Percentiles rank a stretch among this genome's conserved stretches.
Conservation (phyloP, 345 rosid species). For the Dipteronia sinensis region DNA sequence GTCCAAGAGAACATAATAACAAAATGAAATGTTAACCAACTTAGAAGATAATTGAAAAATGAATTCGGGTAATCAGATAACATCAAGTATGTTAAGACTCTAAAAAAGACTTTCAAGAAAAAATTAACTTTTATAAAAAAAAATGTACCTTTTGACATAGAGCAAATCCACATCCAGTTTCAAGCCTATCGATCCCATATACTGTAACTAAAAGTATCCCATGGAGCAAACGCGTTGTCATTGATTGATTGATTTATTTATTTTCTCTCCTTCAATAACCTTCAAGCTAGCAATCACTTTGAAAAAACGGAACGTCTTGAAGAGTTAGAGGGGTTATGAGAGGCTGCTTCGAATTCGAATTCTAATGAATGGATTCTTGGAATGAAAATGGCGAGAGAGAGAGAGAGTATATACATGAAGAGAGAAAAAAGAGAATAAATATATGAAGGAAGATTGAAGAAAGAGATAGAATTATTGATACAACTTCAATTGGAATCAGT, state of each 20-base stretch:
- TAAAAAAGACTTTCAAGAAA: not conserved
- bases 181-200: slow-evolving; percentile 46
- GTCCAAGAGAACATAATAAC: slow-evolving; percentile 16
- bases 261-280: slow-evolving; percentile 4
- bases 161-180: slow-evolving; percentile 42
- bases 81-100: not conserved
- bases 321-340: not conserved
- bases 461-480: not conserved
- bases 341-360: not conserved
- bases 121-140: not conserved
- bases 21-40: not conserved
- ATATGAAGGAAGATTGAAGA: not conserved
- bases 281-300: too few relatives aligned
- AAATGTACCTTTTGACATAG: slow-evolving; percentile 41
- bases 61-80: not conserved
- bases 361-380: not conserved
- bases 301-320: too few relatives aligned
- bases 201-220: slow-evolving; percentile 60
- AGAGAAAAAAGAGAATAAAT: not conserved
- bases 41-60: not conserved
- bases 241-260: not conserved
- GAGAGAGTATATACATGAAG: not conserved
- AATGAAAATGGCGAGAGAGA: slow-evolving; percentile 19
- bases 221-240: slow-evolving; percentile 49
- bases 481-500: slow-evolving; percentile 28